Base-by-base conservation (phyloP, 768 basidiomycete genomes). In the Rhodotorula graminis region DNA sequence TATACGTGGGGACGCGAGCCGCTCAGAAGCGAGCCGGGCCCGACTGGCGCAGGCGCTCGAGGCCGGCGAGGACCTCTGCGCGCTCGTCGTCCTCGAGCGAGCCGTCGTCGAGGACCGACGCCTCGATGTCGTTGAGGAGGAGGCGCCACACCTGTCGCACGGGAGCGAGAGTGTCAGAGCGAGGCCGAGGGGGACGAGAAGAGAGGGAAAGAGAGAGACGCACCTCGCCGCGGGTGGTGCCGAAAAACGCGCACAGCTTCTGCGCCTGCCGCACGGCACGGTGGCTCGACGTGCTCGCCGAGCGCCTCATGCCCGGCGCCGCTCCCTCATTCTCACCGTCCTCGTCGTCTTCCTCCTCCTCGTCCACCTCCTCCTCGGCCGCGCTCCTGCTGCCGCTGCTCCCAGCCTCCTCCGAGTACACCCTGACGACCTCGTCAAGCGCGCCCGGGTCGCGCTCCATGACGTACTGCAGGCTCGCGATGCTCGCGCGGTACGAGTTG, bases 151-250 rank as follows among this genome's bases (percentile, higher is more conserved):
- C 70, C 68, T 69, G 67, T 46, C 44, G 44, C 44, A 12, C 14
- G 14, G 3, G 44, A 12, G 7, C 15, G 40, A 11, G 2, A 3
- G 8, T 16, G 44, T 16, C 11, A n/a, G 49, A 33, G 27, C 23
- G 21, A 0, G 33, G 29, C 0, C 27, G 37, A 9, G 42, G 2
- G 27, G 18, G 55, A 5, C n/a, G n/a, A 6, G 7, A 1, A 15
- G 64, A 31, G 12, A 14, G 46, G n/a, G 16, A 46, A 23, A 42
- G 40, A n/a, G n/a, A n/a, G n/a, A 25, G 61, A 47, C 69, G 50
- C 50, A 74, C 73, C 57, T 75, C 68, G 19, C 74, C 74, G 14
- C 57, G 31, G 52, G 74, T 72, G 50, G 70, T 72, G 9, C 74
- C 74, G 25, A 75, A 69, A 25, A 75, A 67, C 14, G n/a, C 25